These are phyloP conservation scores for Backusella mclennaniae DNA, from an alignment of 192 early-diverging fungal genomes.

Conservation along the genomic window DNA sequence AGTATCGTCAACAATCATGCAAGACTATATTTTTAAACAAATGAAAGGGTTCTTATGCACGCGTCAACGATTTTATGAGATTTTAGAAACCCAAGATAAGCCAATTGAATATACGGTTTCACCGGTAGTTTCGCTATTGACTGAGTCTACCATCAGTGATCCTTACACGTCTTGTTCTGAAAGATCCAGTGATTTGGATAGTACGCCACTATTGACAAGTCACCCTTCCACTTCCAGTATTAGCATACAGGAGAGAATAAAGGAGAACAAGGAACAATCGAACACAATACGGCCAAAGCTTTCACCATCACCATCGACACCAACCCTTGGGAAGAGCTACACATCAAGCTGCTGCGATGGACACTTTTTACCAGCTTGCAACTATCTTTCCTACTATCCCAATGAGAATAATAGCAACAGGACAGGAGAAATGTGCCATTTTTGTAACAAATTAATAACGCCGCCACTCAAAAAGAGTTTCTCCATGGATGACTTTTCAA, in stretches of 20 bases:
- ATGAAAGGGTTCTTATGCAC: not conserved
- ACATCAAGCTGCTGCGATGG: not conserved
- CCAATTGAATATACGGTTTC: not conserved
- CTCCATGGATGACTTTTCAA: slow-evolving; percentile 1
- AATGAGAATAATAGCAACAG: not conserved
- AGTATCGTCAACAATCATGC: not conserved
- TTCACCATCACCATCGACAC: not conserved
- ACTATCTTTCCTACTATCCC: not conserved
- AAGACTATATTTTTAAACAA: not conserved
- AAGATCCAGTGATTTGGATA: not conserved
- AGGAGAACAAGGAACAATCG: not conserved
- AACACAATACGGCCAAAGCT: not conserved
- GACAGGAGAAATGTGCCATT: not conserved
- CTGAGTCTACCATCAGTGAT: not conserved
- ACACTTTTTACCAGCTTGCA: not conserved
- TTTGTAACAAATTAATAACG: not conserved
- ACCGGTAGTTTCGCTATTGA: not conserved
- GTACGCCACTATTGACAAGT: not conserved
- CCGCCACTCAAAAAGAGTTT: slow-evolving; percentile 2
- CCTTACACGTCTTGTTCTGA: not conserved
- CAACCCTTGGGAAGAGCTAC: not conserved
- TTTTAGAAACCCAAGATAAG: not conserved
- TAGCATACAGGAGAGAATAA: not conserved
- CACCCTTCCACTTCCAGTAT: not conserved
- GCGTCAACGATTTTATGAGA: not conserved